A percentile compares a stretch with the other conserved stretches of the same genome.
Evolutionary conservation across 257 asterid genomes (phyloP).

Genomic region (Rauvolfia tetraphylla): DNA sequence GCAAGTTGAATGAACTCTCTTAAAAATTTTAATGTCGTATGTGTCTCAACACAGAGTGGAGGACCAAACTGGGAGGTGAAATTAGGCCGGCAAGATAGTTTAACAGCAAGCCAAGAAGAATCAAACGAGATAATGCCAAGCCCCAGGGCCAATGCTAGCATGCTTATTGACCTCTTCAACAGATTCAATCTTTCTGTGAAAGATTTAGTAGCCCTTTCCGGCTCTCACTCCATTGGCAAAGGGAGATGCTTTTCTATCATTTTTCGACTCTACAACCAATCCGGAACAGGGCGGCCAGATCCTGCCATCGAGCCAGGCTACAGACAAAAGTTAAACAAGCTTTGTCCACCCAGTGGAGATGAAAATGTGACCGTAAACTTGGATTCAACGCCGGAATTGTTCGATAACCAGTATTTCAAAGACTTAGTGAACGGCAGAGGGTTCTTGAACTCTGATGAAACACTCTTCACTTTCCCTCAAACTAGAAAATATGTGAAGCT

Average conservation of each 20-base stretch:
- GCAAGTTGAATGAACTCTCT: background rate
- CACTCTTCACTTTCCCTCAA: conserved; percentile 35
- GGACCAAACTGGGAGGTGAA: conserved; percentile 92
- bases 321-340: conserved; percentile 42
- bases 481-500: conserved; percentile 52
- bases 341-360: conserved; percentile 73
- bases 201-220: conserved; percentile 90
- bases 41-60: conserved; percentile 54
- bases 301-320: conserved; percentile 58
- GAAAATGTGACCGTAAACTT: conserved; percentile 57
- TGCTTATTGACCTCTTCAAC: conserved; percentile 56
- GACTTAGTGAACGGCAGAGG: conserved; percentile 72
- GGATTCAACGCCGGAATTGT: conserved; percentile 63
- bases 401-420: conserved; percentile 75
- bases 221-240: conserved; percentile 90
- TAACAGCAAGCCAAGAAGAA: conserved; percentile 79
- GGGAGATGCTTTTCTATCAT: conserved; percentile 80
- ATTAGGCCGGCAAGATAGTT: conserved; percentile 75
- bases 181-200: conserved; percentile 58
- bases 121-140: conserved; percentile 88
- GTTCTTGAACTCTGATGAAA: conserved; percentile 79
- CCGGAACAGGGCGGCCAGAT: conserved; percentile 82
- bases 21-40: background rate
- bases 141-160: conserved; percentile 77
- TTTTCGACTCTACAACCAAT: conserved; percentile 87